Evolutionary conservation across 495 filamentous ascomycete species (phyloP).

Genomic region (Daldinia loculata): DNA sequence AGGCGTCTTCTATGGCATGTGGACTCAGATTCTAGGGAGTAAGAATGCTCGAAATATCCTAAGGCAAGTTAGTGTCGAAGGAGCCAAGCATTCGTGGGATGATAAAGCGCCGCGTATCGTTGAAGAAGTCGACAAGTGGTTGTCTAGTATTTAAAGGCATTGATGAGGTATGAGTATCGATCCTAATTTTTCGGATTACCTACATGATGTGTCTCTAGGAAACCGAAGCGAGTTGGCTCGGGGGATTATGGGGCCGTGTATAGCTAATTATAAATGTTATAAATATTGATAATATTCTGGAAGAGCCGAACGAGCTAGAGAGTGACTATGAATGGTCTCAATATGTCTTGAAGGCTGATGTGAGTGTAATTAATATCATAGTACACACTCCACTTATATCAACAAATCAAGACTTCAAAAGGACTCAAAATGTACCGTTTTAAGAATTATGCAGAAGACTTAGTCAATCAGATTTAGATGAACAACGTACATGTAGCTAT

Average conservation of each 20-base stretch:
- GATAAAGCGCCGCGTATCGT: slow-evolving; percentile 31
- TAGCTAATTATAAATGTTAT: background rate
- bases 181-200: background rate
- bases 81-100: slow-evolving; percentile 31
- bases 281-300: background rate
- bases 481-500: background rate
- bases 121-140: slow-evolving; percentile 40
- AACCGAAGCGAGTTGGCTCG: background rate
- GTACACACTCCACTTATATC: background rate
- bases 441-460: background rate
- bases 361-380: background rate
- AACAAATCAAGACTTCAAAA: background rate
- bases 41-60: slow-evolving; percentile 31
- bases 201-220: background rate
- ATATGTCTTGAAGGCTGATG: background rate
- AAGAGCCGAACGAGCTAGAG: background rate
- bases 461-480: background rate
- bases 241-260: background rate
- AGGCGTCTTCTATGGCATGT: slow-evolving; percentile 19
- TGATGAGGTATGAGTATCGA: background rate
- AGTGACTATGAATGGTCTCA: background rate
- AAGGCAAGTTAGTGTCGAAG: slow-evolving; percentile 26
- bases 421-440: background rate
- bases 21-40: slow-evolving; percentile 21
- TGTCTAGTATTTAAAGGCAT: slow-evolving; percentile 2